A percentile compares a stretch with the other conserved stretches of the same genome.
Evolutionary conservation across 805 yeast genomes (phyloP).

Genomic region (Cephaloascus albidus): DNA sequence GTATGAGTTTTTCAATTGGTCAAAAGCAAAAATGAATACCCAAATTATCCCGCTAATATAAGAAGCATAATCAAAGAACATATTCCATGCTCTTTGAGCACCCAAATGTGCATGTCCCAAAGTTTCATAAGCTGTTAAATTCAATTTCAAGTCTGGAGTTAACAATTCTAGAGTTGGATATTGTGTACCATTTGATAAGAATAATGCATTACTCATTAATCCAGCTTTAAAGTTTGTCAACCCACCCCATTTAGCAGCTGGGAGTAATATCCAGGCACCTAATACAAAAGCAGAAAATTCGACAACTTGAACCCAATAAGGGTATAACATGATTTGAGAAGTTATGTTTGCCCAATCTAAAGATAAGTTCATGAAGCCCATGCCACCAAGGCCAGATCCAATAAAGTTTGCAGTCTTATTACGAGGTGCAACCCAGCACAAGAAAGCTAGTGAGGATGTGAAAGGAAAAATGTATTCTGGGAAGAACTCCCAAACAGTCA

Average conservation of each 20-base stretch:
- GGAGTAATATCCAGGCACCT: conserved; percentile 40
- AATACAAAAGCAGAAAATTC: conserved; percentile 36
- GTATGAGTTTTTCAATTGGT: conserved; percentile 11
- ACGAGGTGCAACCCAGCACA: conserved; percentile 40
- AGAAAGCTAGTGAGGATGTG: conserved; percentile 36
- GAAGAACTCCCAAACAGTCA: conserved; percentile 37
- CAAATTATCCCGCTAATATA: conserved; percentile 38
- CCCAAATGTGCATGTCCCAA: conserved; percentile 39
- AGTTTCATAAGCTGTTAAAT: conserved; percentile 32
- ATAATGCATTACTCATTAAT: conserved; percentile 36
- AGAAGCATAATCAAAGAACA: conserved; percentile 45
- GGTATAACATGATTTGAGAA: conserved; percentile 37
- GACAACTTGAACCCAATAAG: conserved; percentile 42
- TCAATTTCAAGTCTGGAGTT: conserved; percentile 27
- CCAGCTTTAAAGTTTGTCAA: conserved; percentile 22
- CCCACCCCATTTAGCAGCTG: conserved; percentile 35
- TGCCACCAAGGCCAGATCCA: conserved; percentile 45
- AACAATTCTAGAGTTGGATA: conserved; percentile 34
- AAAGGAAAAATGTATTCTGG: conserved; percentile 41
- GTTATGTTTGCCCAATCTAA: conserved; percentile 48
- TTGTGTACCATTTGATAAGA: conserved; percentile 21
- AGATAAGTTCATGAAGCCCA: conserved; percentile 38
- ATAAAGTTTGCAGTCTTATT: conserved; percentile 30
- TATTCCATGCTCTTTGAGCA: conserved; percentile 39
- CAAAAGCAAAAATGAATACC: conserved; percentile 29